A percentile compares a stretch with the other conserved stretches of the same genome.
These are phyloP conservation scores for Cucurbita maxima DNA, from an alignment of 306 rosid species.

Conservation along the genomic window DNA sequence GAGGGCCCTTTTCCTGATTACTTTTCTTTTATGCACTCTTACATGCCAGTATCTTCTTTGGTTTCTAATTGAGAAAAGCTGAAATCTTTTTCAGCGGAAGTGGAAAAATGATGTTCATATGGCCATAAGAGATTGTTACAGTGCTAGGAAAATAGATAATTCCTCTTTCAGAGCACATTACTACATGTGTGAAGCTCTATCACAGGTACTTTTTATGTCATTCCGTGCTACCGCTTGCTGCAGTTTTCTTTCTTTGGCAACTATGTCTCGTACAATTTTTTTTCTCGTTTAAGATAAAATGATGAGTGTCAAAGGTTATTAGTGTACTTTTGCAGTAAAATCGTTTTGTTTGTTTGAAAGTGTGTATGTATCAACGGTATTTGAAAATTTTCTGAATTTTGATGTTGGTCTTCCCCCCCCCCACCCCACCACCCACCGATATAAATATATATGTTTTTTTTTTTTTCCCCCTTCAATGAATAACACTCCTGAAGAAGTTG, in stretches of 20 bases:
- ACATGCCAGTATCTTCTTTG: background rate
- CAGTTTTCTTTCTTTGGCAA: background rate
- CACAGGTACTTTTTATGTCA: slow-evolving; percentile 45
- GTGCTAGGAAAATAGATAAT: slow-evolving; percentile 50
- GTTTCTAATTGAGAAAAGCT: slow-evolving; percentile 6
- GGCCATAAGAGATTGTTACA: slow-evolving; percentile 77
- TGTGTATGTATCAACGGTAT: background rate
- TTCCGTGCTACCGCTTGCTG: background rate
- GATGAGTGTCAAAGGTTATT: background rate
- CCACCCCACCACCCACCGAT: no score
- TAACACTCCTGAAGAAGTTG: no score
- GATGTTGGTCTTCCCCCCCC: background rate
- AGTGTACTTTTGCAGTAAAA: background rate
- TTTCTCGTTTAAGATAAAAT: background rate
- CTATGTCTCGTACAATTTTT: background rate
- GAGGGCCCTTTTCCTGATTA: no score
- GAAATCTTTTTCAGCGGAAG: slow-evolving; percentile 47
- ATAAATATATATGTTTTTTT: no score
- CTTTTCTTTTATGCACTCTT: background rate
- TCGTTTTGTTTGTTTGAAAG: background rate
- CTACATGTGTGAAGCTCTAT: slow-evolving; percentile 75
- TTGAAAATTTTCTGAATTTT: background rate
- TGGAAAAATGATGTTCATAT: slow-evolving; percentile 95
- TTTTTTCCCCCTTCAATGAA: no score
- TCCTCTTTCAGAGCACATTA: slow-evolving; percentile 49